Percentiles rank a stretch among this genome's conserved stretches.
These are phyloP conservation scores for Monilinia vaccinii-corymbosi DNA, from an alignment of 2,329 filamentous ascomycete genomes.

Conservation along the genomic window DNA sequence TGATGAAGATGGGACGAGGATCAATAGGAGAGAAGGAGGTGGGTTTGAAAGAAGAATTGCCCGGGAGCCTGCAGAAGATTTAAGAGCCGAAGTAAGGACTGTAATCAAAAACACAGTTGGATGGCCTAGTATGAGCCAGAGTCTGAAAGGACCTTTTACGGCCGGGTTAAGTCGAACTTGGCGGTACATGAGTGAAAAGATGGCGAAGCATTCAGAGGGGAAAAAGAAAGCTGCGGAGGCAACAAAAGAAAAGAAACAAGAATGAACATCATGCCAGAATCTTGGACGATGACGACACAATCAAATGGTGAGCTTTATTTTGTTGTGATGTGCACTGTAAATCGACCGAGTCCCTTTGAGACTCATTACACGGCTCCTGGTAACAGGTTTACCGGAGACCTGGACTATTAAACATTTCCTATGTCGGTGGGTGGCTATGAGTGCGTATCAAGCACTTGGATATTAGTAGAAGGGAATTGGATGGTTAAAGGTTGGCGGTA, in stretches of 20 bases:
- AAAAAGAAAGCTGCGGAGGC: constrained; percentile 20
- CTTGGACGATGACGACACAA: background rate
- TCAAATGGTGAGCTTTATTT: constrained; percentile 1
- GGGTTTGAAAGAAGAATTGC: constrained; percentile 82
- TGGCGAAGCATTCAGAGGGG: constrained; percentile 46
- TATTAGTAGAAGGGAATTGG: background rate
- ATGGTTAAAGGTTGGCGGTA: background rate
- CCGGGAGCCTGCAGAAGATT: constrained; percentile 52
- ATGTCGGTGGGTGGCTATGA: background rate
- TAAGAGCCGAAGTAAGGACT: constrained; percentile 61
- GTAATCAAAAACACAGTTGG: constrained; percentile 82
- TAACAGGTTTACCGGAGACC: background rate
- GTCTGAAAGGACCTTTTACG: constrained; percentile 73
- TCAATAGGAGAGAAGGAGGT: constrained; percentile 68
- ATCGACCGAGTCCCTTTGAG: background rate
- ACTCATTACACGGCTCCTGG: background rate
- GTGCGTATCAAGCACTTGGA: background rate
- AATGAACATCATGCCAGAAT: background rate
- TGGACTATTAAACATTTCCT: background rate
- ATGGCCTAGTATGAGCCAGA: constrained; percentile 88
- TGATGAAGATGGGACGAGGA: constrained; percentile 59
- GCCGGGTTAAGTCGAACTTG: constrained; percentile 61
- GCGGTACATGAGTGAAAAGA: constrained; percentile 78
- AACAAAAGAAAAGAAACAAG: background rate
- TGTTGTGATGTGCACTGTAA: constrained; percentile 3